A percentile compares a stretch with the other conserved stretches of the same genome.
Conservation (phyloP, 2,329 filamentous ascomycete species). For the Apiospora aurea region DNA sequence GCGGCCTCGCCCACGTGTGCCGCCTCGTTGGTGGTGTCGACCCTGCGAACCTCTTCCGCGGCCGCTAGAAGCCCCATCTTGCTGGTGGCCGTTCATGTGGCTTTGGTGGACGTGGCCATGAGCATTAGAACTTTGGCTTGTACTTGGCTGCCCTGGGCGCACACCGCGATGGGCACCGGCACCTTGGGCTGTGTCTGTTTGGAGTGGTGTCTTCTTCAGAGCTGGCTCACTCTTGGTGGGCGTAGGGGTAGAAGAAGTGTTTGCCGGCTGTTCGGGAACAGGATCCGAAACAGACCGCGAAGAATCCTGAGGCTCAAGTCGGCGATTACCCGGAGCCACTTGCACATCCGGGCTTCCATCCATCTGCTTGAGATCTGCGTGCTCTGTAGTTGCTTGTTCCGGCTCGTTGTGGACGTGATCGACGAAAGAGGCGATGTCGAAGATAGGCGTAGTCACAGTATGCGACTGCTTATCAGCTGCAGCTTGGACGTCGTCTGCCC, state of each 20-base stretch:
- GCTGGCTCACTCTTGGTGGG: slow-evolving; percentile 23
- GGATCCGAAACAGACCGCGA: slow-evolving; percentile 28
- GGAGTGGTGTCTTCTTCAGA: background rate
- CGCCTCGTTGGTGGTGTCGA: background rate
- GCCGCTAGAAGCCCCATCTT: background rate
- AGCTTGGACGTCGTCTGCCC: slow-evolving; percentile 40
- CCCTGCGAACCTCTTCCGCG: slow-evolving; percentile 14
- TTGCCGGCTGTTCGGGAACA: slow-evolving; percentile 3
- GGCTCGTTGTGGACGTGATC: background rate
- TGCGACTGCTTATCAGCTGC: background rate
- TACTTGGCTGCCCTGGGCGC: background rate
- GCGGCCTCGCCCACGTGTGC: slow-evolving; percentile 18
- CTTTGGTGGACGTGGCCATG: background rate
- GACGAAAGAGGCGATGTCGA: background rate
- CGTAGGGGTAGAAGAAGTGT: slow-evolving; percentile 21
- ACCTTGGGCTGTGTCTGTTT: background rate
- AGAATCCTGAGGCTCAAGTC: slow-evolving; percentile 18
- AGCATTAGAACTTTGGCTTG: background rate
- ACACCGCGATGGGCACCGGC: background rate
- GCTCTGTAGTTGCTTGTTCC: slow-evolving; percentile 9
- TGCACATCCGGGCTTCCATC: slow-evolving; percentile 5
- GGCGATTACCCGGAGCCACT: slow-evolving; percentile 18
- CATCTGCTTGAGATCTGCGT: slow-evolving; percentile 15
- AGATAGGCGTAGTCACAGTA: slow-evolving; percentile 14
- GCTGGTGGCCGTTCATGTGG: background rate